Evolutionary conservation across 331 rosid genomes (phyloP).

Genomic region (Ulmus americana): DNA sequence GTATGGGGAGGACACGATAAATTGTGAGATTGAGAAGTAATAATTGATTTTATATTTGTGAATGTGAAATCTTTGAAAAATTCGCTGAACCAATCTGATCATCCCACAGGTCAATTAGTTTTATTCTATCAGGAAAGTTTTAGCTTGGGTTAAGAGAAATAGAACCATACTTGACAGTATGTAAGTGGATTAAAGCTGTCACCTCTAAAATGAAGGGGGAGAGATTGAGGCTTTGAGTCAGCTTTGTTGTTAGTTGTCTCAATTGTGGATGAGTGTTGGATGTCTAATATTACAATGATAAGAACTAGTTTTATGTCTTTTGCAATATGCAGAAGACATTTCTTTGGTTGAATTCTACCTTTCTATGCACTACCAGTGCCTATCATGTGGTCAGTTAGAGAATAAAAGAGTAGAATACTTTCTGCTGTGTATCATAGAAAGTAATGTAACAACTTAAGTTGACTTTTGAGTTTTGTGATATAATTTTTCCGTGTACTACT

Average conservation of each 20-base stretch:
- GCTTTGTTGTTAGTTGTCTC: conserved; percentile 23
- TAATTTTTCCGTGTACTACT: no score
- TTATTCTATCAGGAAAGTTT: conserved; percentile 13
- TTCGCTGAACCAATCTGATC: conserved; percentile 5
- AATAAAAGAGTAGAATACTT: conserved; percentile 13
- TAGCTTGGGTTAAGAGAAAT: conserved; percentile 25
- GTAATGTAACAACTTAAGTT: neutral
- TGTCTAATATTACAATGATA: conserved; percentile 20
- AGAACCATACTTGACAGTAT: conserved; percentile 7
- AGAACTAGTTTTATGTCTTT: conserved; percentile 21
- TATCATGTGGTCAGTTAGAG: conserved; percentile 15
- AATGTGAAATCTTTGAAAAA: neutral
- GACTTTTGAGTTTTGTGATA: conserved; percentile 22
- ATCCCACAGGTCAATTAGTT: conserved; percentile 13
- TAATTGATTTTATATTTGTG: neutral
- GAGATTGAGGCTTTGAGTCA: conserved; percentile 1
- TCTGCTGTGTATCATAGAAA: conserved; percentile 16
- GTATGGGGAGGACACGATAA: neutral
- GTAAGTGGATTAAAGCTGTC: conserved; percentile 11
- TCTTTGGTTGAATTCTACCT: conserved; percentile 14
- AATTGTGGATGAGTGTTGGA: conserved; percentile 16
- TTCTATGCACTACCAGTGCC: conserved; percentile 14
- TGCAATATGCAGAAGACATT: conserved; percentile 13
- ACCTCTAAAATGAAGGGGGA: neutral
- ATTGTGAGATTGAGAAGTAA: neutral